phyloP scores from a whole-genome alignment of 1,139 yeast genomes.

The Fermentozyma sake region DNA sequence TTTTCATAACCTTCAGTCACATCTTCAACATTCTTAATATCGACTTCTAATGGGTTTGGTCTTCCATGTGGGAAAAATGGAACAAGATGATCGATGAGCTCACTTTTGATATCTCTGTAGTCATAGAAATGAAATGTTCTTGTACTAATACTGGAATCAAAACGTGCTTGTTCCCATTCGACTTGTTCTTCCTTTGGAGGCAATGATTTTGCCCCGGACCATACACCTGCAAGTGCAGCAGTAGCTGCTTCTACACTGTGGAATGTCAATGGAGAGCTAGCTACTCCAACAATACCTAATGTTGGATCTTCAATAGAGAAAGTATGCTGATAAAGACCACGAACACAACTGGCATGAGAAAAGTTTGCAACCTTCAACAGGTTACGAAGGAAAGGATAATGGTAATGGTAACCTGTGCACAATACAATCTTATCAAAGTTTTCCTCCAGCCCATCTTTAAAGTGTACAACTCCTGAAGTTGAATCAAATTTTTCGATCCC shows the following conservation, averaged over 20 bases:
- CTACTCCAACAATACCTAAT: constrained; percentile 36
- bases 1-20: constrained; percentile 9
- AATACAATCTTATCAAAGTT: constrained; percentile 27
- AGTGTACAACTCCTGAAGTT: constrained; percentile 21
- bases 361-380: constrained; percentile 4
- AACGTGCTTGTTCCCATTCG: constrained; percentile 22
- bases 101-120: constrained; percentile 16
- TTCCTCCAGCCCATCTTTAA: constrained; percentile 32
- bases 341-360: constrained; percentile 19
- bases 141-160: constrained; percentile 5
- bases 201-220: constrained; percentile 28
- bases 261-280: constrained; percentile 37
- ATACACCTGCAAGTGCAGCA: constrained; percentile 45
- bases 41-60: constrained; percentile 21
- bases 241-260: constrained; percentile 40
- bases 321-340: constrained; percentile 35
- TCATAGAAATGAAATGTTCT: constrained; percentile 16
- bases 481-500: constrained; percentile 23
- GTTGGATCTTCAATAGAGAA: constrained; percentile 41
- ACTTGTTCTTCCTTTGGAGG: constrained; percentile 27
- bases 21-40: constrained; percentile 10
- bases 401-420: constrained; percentile 37
- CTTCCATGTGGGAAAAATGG: constrained; percentile 21
- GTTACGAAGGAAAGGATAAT: constrained; percentile 30
- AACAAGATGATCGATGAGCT: constrained; percentile 20